phyloP scores from a whole-genome alignment of 208 protist genomes.

The Lotmaria passim region DNA sequence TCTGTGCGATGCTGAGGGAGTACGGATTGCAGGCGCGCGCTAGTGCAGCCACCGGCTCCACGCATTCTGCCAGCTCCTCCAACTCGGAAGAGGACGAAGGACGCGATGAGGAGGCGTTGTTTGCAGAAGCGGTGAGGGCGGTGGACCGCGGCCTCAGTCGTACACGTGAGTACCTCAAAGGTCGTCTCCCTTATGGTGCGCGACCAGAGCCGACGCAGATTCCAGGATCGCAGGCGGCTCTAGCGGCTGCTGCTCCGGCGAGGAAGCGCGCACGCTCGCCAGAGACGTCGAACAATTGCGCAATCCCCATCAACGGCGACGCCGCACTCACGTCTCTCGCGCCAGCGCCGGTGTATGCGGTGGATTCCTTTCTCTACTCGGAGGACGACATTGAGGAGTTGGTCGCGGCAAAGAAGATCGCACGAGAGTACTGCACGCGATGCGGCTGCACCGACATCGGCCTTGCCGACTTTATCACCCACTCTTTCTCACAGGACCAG shows the following conservation, averaged over 20 bases:
- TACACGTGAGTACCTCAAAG: conserved; percentile 48
- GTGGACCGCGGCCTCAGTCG: conserved; percentile 57
- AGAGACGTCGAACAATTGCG: background rate
- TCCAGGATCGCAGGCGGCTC: background rate
- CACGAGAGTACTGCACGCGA: conserved; percentile 67
- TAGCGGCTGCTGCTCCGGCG: background rate
- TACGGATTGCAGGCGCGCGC: conserved; percentile 12
- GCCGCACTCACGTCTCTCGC: background rate
- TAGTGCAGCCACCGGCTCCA: background rate
- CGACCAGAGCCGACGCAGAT: conserved; percentile 45
- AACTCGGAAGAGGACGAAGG: conserved; percentile 8
- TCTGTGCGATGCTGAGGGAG: conserved; percentile 28
- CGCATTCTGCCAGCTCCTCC: background rate
- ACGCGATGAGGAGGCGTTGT: conserved; percentile 38
- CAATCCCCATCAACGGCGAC: background rate
- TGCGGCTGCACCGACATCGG: conserved; percentile 71
- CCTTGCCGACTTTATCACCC: conserved; percentile 77
- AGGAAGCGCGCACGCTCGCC: conserved; percentile 27
- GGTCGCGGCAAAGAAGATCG: conserved; percentile 40
- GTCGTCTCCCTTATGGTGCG: conserved; percentile 51
- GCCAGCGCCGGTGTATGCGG: conserved; percentile 50
- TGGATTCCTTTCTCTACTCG: conserved; percentile 82
- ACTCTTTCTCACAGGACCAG: conserved; percentile 86
- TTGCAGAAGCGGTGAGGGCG: conserved; percentile 41
- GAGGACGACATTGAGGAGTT: conserved; percentile 76